Conservation (phyloP, 2,329 filamentous ascomycete species). For the Colletotrichum sp. region DNA sequence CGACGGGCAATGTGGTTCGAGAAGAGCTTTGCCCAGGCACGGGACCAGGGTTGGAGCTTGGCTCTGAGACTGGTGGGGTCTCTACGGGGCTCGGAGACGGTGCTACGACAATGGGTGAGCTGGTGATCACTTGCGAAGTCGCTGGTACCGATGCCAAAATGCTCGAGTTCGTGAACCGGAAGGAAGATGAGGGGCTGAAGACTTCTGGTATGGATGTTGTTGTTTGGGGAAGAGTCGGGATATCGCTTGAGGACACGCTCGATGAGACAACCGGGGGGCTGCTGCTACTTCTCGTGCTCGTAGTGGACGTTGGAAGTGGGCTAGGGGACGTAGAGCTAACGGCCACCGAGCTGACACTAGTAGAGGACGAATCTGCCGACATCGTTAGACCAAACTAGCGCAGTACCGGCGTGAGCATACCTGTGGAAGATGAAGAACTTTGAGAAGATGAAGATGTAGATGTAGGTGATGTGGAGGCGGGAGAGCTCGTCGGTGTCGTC, state of each 20-base stretch:
- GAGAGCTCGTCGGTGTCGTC: too few species aligned
- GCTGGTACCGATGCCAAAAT: not conserved
- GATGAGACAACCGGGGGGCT: not conserved
- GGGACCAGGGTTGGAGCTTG: not conserved
- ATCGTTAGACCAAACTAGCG: not conserved
- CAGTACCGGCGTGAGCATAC: not conserved
- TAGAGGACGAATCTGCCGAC: not conserved
- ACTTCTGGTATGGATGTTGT: not conserved
- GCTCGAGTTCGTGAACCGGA: not conserved
- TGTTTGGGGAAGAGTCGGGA: not conserved
- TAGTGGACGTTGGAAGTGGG: not conserved
- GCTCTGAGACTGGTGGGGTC: not conserved
- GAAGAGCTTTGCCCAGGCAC: not conserved
- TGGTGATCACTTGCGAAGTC: not conserved
- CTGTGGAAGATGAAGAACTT: not conserved
- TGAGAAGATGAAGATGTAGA: not conserved
- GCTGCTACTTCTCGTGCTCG: not conserved
- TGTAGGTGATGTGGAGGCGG: not conserved
- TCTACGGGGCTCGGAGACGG: not conserved
- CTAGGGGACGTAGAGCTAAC: not conserved
- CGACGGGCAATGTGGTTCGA: not conserved
- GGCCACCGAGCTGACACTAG: not conserved
- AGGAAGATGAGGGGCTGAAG: not conserved
- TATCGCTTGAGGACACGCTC: not conserved
- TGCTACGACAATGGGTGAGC: not conserved